Conservation (phyloP, 1,284 basidiomycete species). For the Puccinia novopanici region DNA sequence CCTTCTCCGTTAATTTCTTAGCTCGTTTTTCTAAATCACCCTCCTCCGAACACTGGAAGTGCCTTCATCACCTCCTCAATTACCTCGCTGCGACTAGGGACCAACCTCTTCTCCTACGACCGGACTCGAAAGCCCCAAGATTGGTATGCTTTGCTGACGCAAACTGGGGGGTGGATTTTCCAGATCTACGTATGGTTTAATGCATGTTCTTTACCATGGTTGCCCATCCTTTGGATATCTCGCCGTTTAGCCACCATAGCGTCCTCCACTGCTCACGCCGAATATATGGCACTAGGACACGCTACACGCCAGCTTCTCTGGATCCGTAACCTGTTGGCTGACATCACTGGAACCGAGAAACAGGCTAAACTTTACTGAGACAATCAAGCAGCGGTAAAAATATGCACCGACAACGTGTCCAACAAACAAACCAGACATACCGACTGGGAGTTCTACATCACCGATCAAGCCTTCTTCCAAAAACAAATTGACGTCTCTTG, state of each 20-base stretch:
- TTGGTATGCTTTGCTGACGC: not conserved
- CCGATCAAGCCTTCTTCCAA: no score
- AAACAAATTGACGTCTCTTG: not conserved
- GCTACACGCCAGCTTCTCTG: not conserved
- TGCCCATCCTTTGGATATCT: no score
- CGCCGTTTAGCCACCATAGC: no score
- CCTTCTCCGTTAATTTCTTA: no score
- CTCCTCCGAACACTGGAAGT: not conserved
- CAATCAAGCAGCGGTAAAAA: slow-evolving; percentile 9
- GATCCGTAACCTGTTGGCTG: not conserved
- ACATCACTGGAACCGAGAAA: not conserved
- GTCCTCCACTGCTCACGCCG: no score
- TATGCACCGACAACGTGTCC: not conserved
- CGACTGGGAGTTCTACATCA: not conserved
- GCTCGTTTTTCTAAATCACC: no score
- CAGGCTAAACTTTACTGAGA: not conserved
- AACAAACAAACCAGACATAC: not conserved
- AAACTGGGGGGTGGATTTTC: no score
- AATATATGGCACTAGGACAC: no score
- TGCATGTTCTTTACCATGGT: no score
- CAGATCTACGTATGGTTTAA: no score
- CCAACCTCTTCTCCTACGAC: not conserved
- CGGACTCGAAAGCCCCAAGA: no score
- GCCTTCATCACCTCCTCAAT: not conserved
- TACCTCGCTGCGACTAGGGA: not conserved